These are phyloP conservation scores for Pulveroboletus frians DNA, from an alignment of 768 basidiomycete genomes.

Conservation along the genomic window DNA sequence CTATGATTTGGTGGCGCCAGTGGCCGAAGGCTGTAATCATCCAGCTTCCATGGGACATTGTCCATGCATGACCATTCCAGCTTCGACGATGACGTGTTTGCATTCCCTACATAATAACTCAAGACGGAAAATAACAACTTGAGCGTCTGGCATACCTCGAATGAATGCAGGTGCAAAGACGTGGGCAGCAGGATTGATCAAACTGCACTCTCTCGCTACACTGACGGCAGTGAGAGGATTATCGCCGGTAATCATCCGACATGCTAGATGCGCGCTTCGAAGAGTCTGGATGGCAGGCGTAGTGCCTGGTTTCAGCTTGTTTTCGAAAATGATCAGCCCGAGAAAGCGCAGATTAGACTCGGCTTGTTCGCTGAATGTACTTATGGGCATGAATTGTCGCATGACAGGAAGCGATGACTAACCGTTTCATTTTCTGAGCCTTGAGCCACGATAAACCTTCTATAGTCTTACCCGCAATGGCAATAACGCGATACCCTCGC, in stretches of 20 bases:
- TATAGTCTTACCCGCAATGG: slow-evolving; percentile 93
- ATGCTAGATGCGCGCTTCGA: slow-evolving; percentile 84
- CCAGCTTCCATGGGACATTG: slow-evolving; percentile 77
- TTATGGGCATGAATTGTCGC: slow-evolving; percentile 5
- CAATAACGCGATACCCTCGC: slow-evolving; percentile 96
- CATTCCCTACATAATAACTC: slow-evolving; percentile 43
- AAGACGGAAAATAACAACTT: not conserved
- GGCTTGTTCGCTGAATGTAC: slow-evolving; percentile 72
- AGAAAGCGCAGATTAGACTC: slow-evolving; percentile 88
- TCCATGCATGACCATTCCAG: slow-evolving; percentile 93
- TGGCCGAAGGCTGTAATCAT: slow-evolving; percentile 85
- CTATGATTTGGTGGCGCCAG: slow-evolving; percentile 64
- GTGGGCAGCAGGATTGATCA: slow-evolving; percentile 84
- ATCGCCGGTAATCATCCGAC: slow-evolving; percentile 98
- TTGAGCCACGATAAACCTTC: slow-evolving; percentile 94
- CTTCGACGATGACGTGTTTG: slow-evolving; percentile 48
- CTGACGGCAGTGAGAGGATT: slow-evolving; percentile 96
- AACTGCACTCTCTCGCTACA: slow-evolving; percentile 88
- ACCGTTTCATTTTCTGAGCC: slow-evolving; percentile 95
- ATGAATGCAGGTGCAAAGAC: slow-evolving; percentile 82
- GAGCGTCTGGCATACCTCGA: slow-evolving; percentile 43
- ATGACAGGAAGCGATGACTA: slow-evolving; percentile 14
- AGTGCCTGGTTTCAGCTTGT: slow-evolving; percentile 91
- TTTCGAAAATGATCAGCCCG: slow-evolving; percentile 96
- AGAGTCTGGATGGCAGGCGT: slow-evolving; percentile 85